Conservation (phyloP, 805 yeast genomes). For the Torulaspora maleeae region DNA sequence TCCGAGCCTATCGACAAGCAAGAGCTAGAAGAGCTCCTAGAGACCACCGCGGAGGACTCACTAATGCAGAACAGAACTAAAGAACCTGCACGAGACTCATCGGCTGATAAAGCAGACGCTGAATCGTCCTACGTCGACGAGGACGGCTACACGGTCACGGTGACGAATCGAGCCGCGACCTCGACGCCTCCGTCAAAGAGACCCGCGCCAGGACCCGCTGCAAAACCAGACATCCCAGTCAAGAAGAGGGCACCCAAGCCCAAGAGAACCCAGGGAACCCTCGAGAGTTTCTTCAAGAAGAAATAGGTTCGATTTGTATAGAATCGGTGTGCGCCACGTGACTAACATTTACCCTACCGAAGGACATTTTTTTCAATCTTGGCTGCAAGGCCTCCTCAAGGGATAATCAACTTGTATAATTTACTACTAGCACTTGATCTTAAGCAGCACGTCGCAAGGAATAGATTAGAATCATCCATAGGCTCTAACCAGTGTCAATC, state of each 20-base stretch:
- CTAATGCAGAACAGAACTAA: conserved; percentile 18
- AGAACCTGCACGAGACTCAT: background rate
- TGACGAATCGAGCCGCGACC: conserved; percentile 26
- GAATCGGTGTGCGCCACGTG: conserved; percentile 5
- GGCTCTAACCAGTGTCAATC: background rate
- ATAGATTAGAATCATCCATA: background rate
- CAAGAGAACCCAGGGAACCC: conserved; percentile 31
- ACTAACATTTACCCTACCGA: conserved; percentile 10
- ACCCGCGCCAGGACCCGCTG: conserved; percentile 3
- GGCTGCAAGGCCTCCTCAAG: conserved; percentile 14
- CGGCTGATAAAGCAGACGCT: conserved; percentile 1
- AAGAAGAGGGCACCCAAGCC: conserved; percentile 12
- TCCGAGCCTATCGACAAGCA: conserved; percentile 11
- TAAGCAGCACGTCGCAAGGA: background rate
- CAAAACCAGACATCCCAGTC: conserved; percentile 2
- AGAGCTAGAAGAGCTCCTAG: conserved; percentile 30
- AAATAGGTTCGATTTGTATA: background rate
- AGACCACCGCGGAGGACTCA: conserved; percentile 35
- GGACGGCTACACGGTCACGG: conserved; percentile 36
- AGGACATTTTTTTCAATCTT: conserved; percentile 7
- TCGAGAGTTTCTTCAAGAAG: conserved; percentile 33
- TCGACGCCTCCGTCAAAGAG: conserved; percentile 13
- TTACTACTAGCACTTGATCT: background rate
- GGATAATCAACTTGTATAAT: conserved; percentile 6
- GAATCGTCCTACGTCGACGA: conserved; percentile 28